Evolutionary conservation across 225 moss, liverwort and hornwort species (phyloP), one percentile per base, ranked within the genome.

Genomic region (Lunularia cruciata): DNA sequence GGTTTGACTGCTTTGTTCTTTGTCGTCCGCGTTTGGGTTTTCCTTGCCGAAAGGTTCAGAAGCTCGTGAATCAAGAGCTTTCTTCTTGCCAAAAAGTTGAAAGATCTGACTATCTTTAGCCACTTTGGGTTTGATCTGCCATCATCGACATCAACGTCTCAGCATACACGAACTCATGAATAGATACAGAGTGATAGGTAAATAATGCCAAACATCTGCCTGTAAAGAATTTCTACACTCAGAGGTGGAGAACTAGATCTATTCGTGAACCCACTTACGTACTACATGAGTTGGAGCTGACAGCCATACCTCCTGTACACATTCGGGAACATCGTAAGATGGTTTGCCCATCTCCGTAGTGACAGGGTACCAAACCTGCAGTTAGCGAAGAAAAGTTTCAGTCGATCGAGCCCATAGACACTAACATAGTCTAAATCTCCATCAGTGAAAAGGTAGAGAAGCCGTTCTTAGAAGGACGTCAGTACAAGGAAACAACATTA

Each of bases 301-400:
- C 27, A 19, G 2, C 37, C 66, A 39, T 81, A 89, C 96, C 93
- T 92, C 92, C 73, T 91, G 81, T 47, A 89, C 60, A 66, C 96
- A 98, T 71, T 91, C 91, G 56, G 87, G 86, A 75, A 83, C 84
- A 76, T 91, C 84, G 49, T 88, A 91, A 46, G 84, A 75, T 54
- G 89, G 93, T 77, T 65, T 89, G 55, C 98, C 98, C 91, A 98
- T 89, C 5, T 83, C 89, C 71, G 91, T 66, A 76, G 91, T 98
- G 51, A 98, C 91, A 60, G 93, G 86, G 80, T 93, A 83, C 98
- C 93, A 98, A 72, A 98, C 80, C 98, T 98, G 85, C 75, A 75
- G n/a, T n/a, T n/a, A n/a, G n/a, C n/a, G n/a, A n/a, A n/a, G n/a
- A n/a, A n/a, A n/a, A n/a, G n/a, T n/a, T n/a, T n/a, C n/a, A n/a